Evolutionary conservation across 768 basidiomycete genomes (phyloP), one percentile per base, ranked within the genome.

Genomic region (Kwoniella sp.): DNA sequence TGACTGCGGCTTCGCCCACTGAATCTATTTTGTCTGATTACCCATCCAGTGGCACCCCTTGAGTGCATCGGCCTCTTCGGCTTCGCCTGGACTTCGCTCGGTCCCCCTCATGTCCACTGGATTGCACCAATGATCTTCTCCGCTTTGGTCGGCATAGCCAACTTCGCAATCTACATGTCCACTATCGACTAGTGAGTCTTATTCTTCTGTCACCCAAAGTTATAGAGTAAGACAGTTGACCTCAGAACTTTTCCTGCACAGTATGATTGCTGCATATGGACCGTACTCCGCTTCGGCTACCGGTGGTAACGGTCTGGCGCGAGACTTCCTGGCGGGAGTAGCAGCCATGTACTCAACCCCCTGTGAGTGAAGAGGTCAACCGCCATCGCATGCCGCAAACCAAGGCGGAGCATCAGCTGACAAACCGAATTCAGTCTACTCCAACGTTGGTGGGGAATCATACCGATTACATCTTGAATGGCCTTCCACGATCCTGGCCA

Each of bases 101-200:
- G 73, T 30, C 58, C 70, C 1, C 68, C 72, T 84, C 71, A 20
- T 7, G 73, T 87, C 0, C 89, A 86, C 72, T 89, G 86, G 86
- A 85, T 88, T 62, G 86, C 87, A 2, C 87, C 88, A 13, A 86
- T 90, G 76, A 77, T 89, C 41, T 86, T 86, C 73, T 66, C 67
- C 2, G 72, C 73, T 12, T 47, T 78, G 25, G 70, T 79, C 47
- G 75, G 72, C 50, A 72, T 72, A 22, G 70, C 74, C 64, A 72
- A 73, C 55, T 74, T 58, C 55, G 58, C 74, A 8, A 76, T 76
- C 65, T 76, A 76, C 58, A 70, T 73, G 74, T 69, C 70, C 0
- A 72, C 68, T 15, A 70, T 73, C 58, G 70, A 72, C 55, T 73
- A 73, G 63, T 65, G 50, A 45, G 61, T 62, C n/a, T n/a, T n/a